Conservation (phyloP, 129 eudicot genomes). For the Saussurea involucrata region DNA sequence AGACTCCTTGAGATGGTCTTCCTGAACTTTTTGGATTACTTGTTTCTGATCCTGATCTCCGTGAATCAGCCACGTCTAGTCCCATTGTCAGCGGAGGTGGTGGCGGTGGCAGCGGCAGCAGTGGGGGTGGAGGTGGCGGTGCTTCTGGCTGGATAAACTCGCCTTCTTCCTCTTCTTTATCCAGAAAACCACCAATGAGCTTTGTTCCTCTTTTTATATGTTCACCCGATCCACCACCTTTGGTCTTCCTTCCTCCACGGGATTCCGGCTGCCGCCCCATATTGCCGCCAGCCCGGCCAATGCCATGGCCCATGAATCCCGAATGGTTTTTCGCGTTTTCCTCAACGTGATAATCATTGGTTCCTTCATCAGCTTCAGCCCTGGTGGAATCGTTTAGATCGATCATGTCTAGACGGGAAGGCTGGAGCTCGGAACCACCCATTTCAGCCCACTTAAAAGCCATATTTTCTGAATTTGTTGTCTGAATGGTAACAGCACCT, state of each 20-base stretch:
- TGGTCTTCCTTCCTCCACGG: slow-evolving; percentile 22
- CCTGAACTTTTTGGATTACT: slow-evolving; percentile 25
- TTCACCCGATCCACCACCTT: slow-evolving; percentile 7
- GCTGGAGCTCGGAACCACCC: slow-evolving; percentile 44
- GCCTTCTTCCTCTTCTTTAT: slow-evolving; percentile 33
- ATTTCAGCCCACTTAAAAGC: slow-evolving; percentile 32
- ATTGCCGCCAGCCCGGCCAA: not conserved
- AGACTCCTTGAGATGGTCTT: slow-evolving; percentile 46
- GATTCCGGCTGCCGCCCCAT: not conserved
- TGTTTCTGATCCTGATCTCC: slow-evolving; percentile 31
- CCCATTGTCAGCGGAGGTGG: slow-evolving; percentile 16
- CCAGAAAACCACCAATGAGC: not conserved
- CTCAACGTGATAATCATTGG: slow-evolving; percentile 1
- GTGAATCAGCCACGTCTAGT: slow-evolving; percentile 31
- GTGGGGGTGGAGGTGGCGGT: slow-evolving; percentile 16
- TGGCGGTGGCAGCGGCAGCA: not conserved
- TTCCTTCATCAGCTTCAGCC: slow-evolving; percentile 35
- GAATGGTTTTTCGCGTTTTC: slow-evolving; percentile 13
- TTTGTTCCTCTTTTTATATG: slow-evolving; percentile 10
- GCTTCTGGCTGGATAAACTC: slow-evolving; percentile 26
- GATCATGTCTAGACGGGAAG: slow-evolving; percentile 30
- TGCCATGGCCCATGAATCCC: not conserved
- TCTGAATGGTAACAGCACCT: slow-evolving; percentile 17
- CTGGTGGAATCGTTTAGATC: slow-evolving; percentile 31
- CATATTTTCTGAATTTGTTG: slow-evolving; percentile 22